These are phyloP conservation scores for Amanita polypyramis DNA, from an alignment of 768 basidiomycete genomes.

Conservation along the genomic window DNA sequence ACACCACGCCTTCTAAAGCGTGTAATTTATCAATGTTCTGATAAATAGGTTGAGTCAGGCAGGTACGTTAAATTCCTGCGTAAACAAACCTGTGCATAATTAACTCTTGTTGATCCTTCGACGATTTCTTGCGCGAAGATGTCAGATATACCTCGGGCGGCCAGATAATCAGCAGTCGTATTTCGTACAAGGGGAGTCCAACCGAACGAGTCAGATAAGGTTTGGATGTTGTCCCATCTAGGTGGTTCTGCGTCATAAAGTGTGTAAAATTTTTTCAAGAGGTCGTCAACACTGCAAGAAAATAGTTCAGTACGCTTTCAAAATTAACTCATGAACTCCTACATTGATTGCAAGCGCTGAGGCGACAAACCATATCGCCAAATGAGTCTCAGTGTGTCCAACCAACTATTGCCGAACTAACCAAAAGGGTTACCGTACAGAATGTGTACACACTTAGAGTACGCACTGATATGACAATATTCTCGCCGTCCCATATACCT, in stretches of 20 bases:
- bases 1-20: conserved; percentile 60
- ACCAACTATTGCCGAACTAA: conserved; percentile 49
- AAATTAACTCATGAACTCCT: conserved; percentile 12
- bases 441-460: neutral
- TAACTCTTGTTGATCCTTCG: conserved; percentile 73
- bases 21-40: conserved; percentile 67
- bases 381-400: conserved; percentile 62
- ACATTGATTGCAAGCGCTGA: conserved; percentile 45
- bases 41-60: neutral
- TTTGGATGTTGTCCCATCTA: conserved; percentile 52
- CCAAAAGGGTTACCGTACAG: conserved; percentile 3
- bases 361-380: conserved; percentile 74
- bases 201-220: conserved; percentile 40
- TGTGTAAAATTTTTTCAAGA: conserved; percentile 39
- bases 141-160: conserved; percentile 39
- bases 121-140: conserved; percentile 64
- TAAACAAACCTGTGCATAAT: conserved; percentile 61
- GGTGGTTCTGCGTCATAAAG: conserved; percentile 48
- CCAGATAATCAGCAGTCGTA: conserved; percentile 48
- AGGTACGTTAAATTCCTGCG: neutral
- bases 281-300: conserved; percentile 38
- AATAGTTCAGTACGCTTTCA: neutral
- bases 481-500: conserved; percentile 78
- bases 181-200: conserved; percentile 40
- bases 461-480: conserved; percentile 52